A percentile compares a stretch with the other conserved stretches of the same genome.
Conservation (phyloP, 345 rosid genomes). For the Anacardium occidentale region DNA sequence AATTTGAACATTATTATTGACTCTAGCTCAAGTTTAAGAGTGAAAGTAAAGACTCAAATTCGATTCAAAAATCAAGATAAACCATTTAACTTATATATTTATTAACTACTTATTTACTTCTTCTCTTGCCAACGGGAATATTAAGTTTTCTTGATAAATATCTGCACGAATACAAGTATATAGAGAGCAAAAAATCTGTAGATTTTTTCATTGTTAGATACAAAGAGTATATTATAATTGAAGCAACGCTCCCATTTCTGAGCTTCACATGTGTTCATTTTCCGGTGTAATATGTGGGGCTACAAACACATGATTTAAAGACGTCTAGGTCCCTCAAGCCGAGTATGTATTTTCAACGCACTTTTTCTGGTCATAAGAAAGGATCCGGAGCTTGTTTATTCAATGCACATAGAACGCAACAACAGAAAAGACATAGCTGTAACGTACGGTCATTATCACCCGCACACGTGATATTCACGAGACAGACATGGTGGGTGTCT, state of each 20-base stretch:
- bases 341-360: background rate
- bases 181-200: no score
- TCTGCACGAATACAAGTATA: no score
- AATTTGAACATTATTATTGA: no score
- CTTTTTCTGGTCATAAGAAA: background rate
- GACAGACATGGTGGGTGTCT: conserved; percentile 37
- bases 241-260: background rate
- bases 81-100: no score
- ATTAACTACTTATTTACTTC: no score
- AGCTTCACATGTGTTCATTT: background rate
- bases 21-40: no score
- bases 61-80: no score
- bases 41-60: no score
- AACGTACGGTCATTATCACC: conserved; percentile 22
- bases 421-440: conserved; percentile 24
- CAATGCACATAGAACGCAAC: background rate
- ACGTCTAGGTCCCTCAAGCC: background rate
- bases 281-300: conserved; percentile 1
- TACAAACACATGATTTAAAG: background rate
- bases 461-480: conserved; percentile 43
- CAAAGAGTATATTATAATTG: no score
- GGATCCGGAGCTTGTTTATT: conserved; percentile 9
- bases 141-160: no score
- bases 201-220: no score
- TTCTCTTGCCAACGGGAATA: no score